These are phyloP conservation scores for Xylaria flabelliformis DNA, from an alignment of 495 filamentous ascomycete species.

Conservation along the genomic window DNA sequence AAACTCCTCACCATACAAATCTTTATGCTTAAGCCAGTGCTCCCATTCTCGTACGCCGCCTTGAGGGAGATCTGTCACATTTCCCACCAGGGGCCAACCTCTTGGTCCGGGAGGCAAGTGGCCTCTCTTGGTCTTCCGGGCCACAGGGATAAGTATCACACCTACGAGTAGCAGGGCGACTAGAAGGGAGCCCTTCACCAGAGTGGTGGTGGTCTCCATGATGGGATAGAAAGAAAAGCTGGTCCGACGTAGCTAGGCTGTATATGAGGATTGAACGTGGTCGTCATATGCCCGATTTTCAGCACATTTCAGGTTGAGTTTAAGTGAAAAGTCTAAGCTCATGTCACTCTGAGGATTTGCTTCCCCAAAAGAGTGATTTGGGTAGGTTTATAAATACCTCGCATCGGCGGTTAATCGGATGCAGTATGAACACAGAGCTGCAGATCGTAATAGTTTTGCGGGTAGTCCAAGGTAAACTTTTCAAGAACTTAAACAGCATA, in stretches of 20 bases:
- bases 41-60: constrained; percentile 43
- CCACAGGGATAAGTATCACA: background rate
- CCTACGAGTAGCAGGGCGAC: background rate
- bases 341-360: background rate
- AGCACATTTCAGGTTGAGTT: background rate
- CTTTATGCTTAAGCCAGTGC: constrained; percentile 58
- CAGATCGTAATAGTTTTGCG: background rate
- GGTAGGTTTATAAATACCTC: background rate
- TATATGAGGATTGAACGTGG: background rate
- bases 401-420: background rate
- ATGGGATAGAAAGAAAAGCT: background rate
- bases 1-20: constrained; percentile 42
- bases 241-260: background rate
- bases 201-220: background rate
- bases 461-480: background rate
- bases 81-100: constrained; percentile 47
- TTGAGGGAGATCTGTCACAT: constrained; percentile 49
- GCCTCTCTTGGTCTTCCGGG: background rate
- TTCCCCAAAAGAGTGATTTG: background rate
- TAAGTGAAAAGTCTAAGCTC: background rate
- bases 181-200: background rate
- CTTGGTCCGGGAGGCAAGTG: constrained; percentile 16
- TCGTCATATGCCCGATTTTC: background rate
- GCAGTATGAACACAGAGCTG: background rate
- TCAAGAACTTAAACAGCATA: background rate